Evolutionary conservation across 2,329 filamentous ascomycete genomes (phyloP).

Genomic region (Cytospora piceicola): DNA sequence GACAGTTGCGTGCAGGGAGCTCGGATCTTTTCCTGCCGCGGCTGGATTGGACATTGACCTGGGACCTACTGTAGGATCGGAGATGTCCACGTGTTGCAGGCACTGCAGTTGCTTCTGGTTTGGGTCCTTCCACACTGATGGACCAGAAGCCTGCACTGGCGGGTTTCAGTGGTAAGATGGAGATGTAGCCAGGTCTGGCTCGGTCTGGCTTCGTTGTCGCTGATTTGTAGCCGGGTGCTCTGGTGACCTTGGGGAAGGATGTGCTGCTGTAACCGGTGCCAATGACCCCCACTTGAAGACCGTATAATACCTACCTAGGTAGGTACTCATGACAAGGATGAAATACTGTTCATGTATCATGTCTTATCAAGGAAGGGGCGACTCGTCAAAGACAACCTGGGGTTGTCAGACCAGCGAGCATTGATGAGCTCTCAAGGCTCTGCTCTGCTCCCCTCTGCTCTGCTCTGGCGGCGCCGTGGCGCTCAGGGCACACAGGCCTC

Average conservation of each 20-base stretch:
- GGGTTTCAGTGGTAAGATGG: neutral
- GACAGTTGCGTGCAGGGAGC: neutral
- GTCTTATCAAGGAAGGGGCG: neutral
- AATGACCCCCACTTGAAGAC: neutral
- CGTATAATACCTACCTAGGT: no score
- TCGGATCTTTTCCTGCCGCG: neutral
- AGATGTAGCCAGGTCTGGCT: neutral
- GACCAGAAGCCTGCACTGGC: no score
- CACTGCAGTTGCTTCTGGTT: no score
- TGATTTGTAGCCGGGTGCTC: no score
- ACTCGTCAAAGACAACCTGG: neutral
- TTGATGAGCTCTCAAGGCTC: neutral
- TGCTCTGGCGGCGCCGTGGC: neutral
- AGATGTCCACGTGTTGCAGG: neutral
- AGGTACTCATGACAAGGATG: neutral
- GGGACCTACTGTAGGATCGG: neutral
- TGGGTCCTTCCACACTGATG: no score
- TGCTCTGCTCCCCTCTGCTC: no score
- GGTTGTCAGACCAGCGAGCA: neutral
- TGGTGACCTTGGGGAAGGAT: no score
- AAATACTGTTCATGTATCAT: neutral
- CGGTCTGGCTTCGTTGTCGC: neutral
- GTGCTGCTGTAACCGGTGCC: neutral
- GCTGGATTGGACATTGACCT: no score
- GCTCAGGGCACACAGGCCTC: conserved; percentile 12